Base-by-base conservation (phyloP, 208 protist genomes). In the Acanthamoeba lenticulata region DNA sequence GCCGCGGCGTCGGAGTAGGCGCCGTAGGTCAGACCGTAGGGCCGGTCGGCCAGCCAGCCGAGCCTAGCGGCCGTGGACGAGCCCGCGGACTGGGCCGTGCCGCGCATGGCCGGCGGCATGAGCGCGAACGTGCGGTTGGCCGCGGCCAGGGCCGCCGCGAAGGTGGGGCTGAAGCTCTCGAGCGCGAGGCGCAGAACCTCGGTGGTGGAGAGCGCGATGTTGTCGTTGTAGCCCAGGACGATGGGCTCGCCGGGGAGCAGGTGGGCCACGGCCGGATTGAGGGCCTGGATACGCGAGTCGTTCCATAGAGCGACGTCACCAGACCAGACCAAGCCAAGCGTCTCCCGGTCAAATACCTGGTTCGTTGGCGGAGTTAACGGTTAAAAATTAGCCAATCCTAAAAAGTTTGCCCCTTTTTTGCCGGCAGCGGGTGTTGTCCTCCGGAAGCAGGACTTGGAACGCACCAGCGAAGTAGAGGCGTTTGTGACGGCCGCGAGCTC, bases 311-410 rank as follows among this genome's bases (percentile, higher is more conserved):
- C 9, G 45, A 90, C 38, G 49, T 65, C 27, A 2, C 83, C 83
- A 6, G 36, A 5, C 83, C 83, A 90, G 9, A 90, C 32, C 34
- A 69, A 13, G 21, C 45, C 83, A 13, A 90, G 83, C 2, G 83
- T 90, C 19, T 90, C 55, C 83, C 83, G 13, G 52, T 90, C 83
- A 1, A 90, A 17, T 3, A 90, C 42, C 83, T 90, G 47, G n/a
- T 72, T 29, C 27, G 7, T 72, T n/a, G n/a, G n/a, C n/a, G n/a
- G n/a, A n/a, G n/a, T n/a, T n/a, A n/a, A n/a, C n/a, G n/a, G n/a
- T n/a, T n/a, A n/a, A n/a, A n/a, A n/a, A n/a, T n/a, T n/a, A n/a
- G n/a, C n/a, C n/a, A n/a, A n/a, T n/a, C n/a, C n/a, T n/a, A n/a
- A n/a, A n/a, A n/a, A 60, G 52, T 60, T 60, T 60, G 21, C 21